Evolutionary conservation across 208 protist genomes (phyloP), one percentile per base, ranked within the genome.

Genomic region (Acanthamoeba triangularis): DNA sequence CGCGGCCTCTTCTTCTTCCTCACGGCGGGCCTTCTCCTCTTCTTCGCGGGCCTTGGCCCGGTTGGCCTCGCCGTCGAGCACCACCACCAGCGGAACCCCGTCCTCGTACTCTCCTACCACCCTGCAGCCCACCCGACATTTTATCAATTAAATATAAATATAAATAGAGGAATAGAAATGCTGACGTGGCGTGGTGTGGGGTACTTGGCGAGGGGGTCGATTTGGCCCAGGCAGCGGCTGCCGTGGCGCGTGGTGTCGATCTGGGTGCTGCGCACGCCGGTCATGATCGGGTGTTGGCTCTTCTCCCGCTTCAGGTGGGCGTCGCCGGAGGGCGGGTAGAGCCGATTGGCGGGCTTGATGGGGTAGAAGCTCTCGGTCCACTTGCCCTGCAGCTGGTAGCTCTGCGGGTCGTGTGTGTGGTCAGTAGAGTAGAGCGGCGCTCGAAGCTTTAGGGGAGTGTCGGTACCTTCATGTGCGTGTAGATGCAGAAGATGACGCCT

Each of bases 351-450:
- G 41, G 76, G 76, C 30, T 85, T 85, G 16, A 85, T 85, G 8
- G 76, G 76, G 47, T 85, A 85, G 76, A 85, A 85, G 28, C 28
- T 56, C 47, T 85, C 76, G 11, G 76, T 85, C 76, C 76, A 85
- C 76, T 85, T 85, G 76, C 76, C 76, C 76, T n/a, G 20, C 76
- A 85, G 76, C 41, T 56, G 76, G 28, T 85, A 85, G n/a, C 76
- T 85, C 76, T 85, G 44, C 37, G 37, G 1, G 37, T 41, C 37
- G 37, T 41, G 37, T 41, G 20, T 61, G 54, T 23, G 3, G 65
- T 35, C 23, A 33, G 20, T 41, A 25, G n/a, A n/a, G 59, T 65
- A n/a, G 25, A 65, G 20, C 14, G 20, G 59, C 20, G 59, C n/a
- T n/a, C 65, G 65, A 33, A 11, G 8, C 8, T 37, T 20, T 2